phyloP scores from a whole-genome alignment of 129 eudicot species.

The sunflower (Helianthus annuus) region DNA sequence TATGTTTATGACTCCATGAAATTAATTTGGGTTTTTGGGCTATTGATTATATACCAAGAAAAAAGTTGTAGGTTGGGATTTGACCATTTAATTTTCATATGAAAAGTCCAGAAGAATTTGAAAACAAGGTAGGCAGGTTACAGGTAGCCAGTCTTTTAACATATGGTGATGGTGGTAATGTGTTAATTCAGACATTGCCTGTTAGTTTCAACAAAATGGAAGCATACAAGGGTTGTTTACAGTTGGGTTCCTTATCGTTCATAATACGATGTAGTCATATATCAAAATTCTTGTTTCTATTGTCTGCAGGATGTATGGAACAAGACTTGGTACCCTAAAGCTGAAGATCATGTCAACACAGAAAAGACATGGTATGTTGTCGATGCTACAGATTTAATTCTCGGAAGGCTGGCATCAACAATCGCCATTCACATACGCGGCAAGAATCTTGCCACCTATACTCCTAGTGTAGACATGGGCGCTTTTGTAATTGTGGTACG shows the following conservation, averaged over 20 bases:
- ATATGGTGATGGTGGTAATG: not conserved
- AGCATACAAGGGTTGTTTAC: not conserved
- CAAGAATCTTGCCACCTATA: conserved; percentile 77
- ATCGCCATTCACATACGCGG: conserved; percentile 92
- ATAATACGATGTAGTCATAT: not conserved
- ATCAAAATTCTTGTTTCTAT: not conserved
- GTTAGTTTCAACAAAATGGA: conserved; percentile 1
- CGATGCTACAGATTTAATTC: conserved; percentile 88
- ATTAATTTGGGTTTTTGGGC: not conserved
- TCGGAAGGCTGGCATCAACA: conserved; percentile 78
- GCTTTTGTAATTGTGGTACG: conserved; percentile 94
- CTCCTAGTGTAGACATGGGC: conserved; percentile 98
- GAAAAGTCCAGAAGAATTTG: too few relatives aligned
- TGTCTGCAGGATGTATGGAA: conserved; percentile 87
- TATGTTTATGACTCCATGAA: not conserved
- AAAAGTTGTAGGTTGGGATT: not conserved
- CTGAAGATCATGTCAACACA: conserved; percentile 77
- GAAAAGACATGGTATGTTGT: conserved; percentile 91
- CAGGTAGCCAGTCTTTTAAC: too few relatives aligned
- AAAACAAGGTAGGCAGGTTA: too few relatives aligned
- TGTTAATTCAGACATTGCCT: not conserved
- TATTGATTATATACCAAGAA: not conserved
- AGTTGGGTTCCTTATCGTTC: not conserved
- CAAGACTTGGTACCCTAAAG: conserved; percentile 94
- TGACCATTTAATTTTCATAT: not conserved